phyloP scores from a whole-genome alignment of 2,329 filamentous ascomycete species.

The Fusarium virguliforme region DNA sequence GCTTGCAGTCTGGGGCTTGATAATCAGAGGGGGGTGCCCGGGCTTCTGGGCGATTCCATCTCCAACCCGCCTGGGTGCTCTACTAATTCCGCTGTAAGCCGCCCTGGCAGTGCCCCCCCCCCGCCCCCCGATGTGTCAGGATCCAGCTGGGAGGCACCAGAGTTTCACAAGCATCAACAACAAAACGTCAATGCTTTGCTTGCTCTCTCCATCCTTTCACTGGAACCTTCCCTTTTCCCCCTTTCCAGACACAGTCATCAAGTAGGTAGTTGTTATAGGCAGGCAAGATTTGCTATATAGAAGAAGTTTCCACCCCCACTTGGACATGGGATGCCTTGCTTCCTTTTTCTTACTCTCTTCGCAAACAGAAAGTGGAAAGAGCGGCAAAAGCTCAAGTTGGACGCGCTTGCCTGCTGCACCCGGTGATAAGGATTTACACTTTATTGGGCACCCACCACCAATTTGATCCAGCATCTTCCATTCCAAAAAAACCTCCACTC shows the following conservation, averaged over 20 bases:
- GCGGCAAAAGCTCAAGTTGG: conserved; percentile 15
- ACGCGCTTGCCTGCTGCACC: conserved; percentile 13
- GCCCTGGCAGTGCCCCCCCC: conserved; percentile 11
- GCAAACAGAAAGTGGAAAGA: conserved; percentile 31
- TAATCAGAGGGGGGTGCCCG: neutral
- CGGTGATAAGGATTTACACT: conserved; percentile 41
- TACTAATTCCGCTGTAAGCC: conserved; percentile 30
- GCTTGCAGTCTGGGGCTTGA: neutral
- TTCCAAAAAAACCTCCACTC: conserved; percentile 22
- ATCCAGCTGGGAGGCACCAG: conserved; percentile 35
- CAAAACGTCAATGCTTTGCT: conserved; percentile 27
- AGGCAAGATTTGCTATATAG: conserved; percentile 11
- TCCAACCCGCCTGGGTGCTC: neutral
- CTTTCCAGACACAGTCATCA: conserved; percentile 22
- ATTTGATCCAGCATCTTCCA: conserved; percentile 14
- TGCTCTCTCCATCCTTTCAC: conserved; percentile 8
- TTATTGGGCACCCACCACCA: conserved; percentile 27
- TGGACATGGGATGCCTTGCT: conserved; percentile 22
- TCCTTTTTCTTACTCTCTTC: conserved; percentile 27
- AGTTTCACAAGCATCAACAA: conserved; percentile 35
- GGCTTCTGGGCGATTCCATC: conserved; percentile 8
- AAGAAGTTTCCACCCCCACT: neutral
- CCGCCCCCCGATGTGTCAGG: neutral
- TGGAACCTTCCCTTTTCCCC: conserved; percentile 46
- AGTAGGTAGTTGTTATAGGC: conserved; percentile 1